phyloP scores from a whole-genome alignment of 78 protist species.

The Guillardia theta region DNA sequence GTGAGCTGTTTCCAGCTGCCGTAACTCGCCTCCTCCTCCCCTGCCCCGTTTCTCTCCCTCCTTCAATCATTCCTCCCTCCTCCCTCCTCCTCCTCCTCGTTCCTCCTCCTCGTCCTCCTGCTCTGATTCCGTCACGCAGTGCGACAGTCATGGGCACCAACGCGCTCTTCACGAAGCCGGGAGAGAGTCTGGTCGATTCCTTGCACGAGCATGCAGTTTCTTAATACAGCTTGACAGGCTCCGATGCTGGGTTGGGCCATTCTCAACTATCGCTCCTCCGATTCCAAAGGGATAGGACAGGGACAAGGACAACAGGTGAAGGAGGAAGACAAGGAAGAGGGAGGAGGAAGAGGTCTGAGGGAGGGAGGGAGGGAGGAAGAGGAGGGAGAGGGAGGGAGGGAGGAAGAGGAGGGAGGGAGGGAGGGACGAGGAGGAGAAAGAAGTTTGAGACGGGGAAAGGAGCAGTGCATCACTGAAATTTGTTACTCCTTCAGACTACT shows the following conservation, averaged over 20 bases:
- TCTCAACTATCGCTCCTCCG: neutral
- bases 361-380: neutral
- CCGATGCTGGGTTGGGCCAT: slow-evolving; percentile 34
- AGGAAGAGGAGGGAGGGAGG: neutral
- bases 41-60: neutral
- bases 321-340: neutral
- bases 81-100: neutral
- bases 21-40: neutral
- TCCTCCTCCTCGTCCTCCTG: neutral
- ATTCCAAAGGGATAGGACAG: neutral
- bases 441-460: neutral
- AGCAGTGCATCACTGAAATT: no score
- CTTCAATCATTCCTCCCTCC: neutral
- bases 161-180: slow-evolving; percentile 23
- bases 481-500: no score
- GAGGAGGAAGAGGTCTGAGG: neutral
- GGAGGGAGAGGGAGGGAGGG: neutral
- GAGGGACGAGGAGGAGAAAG: neutral
- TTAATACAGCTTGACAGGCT: neutral
- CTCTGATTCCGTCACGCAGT: neutral
- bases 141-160: neutral
- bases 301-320: neutral
- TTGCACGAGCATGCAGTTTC: neutral
- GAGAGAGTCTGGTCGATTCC: neutral
- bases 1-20: no score